These are phyloP conservation scores for Taiwanofungus camphoratus DNA, from an alignment of 1,284 basidiomycete species.

Conservation along the genomic window DNA sequence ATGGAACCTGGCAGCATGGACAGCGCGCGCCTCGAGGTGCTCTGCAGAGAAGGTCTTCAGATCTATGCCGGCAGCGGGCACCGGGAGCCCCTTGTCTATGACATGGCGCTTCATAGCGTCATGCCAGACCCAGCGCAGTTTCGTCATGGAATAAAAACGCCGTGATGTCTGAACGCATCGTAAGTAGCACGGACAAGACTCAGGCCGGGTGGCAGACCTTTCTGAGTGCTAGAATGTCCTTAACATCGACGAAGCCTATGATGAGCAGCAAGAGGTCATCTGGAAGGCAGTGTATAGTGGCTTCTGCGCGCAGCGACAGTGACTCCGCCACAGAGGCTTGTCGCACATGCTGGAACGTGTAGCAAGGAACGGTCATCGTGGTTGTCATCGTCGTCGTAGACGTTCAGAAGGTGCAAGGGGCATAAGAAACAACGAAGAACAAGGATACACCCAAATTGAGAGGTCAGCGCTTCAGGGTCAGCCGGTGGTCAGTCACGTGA, in stretches of 20 bases:
- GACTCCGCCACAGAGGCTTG: too few species aligned
- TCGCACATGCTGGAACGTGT: too few species aligned
- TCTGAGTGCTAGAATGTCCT: conserved; percentile 30
- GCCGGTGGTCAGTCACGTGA: too few species aligned
- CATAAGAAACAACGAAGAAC: conserved; percentile 4
- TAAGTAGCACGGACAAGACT: neutral
- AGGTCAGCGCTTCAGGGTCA: too few species aligned
- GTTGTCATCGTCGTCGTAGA: too few species aligned
- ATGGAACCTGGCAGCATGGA: conserved; percentile 32
- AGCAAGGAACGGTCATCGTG: too few species aligned
- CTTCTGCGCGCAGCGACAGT: neutral
- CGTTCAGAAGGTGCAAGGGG: too few species aligned
- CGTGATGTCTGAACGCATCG: conserved; percentile 25
- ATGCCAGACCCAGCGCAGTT: conserved; percentile 34
- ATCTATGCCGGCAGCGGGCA: conserved; percentile 27
- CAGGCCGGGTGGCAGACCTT: conserved; percentile 22
- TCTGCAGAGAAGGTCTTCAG: conserved; percentile 27
- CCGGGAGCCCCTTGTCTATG: conserved; percentile 28
- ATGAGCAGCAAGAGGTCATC: conserved; percentile 33
- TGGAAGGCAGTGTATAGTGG: conserved; percentile 20
- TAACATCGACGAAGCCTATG: conserved; percentile 28
- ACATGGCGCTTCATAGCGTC: conserved; percentile 31
- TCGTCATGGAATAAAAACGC: conserved; percentile 27
- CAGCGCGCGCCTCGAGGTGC: conserved; percentile 31
- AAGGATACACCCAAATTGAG: conserved; percentile 2